phyloP scores from a whole-genome alignment of 2,329 filamentous ascomycete genomes.

The Colletotrichum siamense region DNA sequence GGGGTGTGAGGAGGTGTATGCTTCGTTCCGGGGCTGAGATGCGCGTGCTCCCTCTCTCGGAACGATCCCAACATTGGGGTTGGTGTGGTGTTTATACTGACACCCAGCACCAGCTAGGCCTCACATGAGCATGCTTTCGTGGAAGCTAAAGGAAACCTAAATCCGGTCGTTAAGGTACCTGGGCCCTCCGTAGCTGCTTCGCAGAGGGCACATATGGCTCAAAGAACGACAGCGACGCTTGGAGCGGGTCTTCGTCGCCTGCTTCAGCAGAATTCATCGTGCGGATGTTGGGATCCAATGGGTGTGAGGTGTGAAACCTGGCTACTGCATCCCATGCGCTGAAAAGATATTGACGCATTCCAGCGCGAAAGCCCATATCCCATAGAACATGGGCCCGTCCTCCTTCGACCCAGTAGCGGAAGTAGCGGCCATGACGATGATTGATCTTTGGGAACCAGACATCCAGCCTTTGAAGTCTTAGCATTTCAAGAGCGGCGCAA shows the following conservation, averaged over 20 bases:
- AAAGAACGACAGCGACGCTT: neutral
- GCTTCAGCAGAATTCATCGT: neutral
- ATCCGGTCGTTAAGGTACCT: too few relatives aligned
- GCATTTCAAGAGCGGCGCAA: neutral
- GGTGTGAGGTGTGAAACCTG: neutral
- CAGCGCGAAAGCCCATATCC: fast-evolving
- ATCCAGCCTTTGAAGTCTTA: neutral
- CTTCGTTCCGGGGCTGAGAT: too few relatives aligned
- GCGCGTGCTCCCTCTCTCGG: too few relatives aligned
- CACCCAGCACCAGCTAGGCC: too few relatives aligned
- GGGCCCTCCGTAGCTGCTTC: neutral
- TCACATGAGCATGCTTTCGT: fast-evolving
- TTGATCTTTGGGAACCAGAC: too few relatives aligned
- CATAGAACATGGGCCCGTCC: neutral
- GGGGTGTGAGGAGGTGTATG: too few relatives aligned
- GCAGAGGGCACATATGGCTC: neutral
- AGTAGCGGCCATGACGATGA: fast-evolving
- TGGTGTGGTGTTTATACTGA: too few relatives aligned
- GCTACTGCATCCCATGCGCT: neutral
- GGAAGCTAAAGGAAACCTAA: too few relatives aligned
- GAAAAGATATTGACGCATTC: neutral
- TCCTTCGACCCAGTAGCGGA: neutral
- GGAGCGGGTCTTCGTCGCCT: neutral
- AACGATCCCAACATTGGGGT: too few relatives aligned
- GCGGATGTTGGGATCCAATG: neutral